Base-by-base conservation (phyloP, 768 basidiomycete genomes). In the Erythrobasidium yunnanense region DNA sequence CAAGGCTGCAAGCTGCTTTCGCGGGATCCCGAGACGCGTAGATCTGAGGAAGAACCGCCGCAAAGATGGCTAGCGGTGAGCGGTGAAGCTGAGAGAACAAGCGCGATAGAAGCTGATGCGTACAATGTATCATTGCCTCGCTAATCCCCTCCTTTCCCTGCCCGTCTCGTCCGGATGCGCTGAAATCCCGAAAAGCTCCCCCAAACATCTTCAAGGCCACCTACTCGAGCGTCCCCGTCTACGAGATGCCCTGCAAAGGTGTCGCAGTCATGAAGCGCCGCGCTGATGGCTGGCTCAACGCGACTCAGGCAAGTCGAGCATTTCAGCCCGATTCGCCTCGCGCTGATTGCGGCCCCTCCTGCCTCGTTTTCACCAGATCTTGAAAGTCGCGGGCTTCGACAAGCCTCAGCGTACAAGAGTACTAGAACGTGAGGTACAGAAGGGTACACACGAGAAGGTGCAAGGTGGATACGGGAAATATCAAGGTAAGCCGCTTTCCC, bases 391-490 rank as follows among this genome's bases (percentile, higher is more conserved):
- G 29, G 95, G 93, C 8, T 97, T 97, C 72, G 95, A 99, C 79
- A 99, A 99, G 76, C 95, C 95, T 1, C 95, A 97, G 75, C 81
- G 95, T 53, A 99, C 95, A 66, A 85, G 95, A 60, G 92, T 99
- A 17, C 82, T 99, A 47, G 95, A 99, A 77, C 84, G 95, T 70
- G 95, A 99, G 78, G 86, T 99, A 5, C 95, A 99, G 76, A 97
- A 97, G 75, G 95, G 92, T 27, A 88, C 90, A 72, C 95, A 99
- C 76, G 93, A 97, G 78, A 99, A 99, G 76, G 92, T 99, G 0
- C 95, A 99, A 76, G 95, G 95, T 23, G 95, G 95, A 1, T 99
- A 97, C 76, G 95, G 95, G 71, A 99, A 99, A 78, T 97, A 97
- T 75, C 95, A 99, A 81, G 95, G 95, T 92, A 55, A 69, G 82